Percentiles rank a stretch among this genome's conserved stretches.
Conservation (phyloP, 2,329 filamentous ascomycete genomes). For the Sporothrix mexicana region DNA sequence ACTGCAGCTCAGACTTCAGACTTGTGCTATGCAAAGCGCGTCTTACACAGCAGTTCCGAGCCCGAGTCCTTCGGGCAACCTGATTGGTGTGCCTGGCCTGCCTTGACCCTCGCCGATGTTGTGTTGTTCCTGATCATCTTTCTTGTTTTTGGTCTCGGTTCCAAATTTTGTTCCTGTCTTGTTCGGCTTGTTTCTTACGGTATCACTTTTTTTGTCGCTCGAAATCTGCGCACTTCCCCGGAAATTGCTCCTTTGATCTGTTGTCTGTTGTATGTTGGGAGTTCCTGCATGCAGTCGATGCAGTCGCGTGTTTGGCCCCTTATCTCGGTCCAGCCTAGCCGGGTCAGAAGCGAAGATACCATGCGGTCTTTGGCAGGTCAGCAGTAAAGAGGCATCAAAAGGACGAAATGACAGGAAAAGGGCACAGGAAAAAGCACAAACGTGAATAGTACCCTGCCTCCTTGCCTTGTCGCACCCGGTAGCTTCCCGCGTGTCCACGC, state of each 20-base stretch:
- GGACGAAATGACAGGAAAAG: too few species aligned
- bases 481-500: background rate
- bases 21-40: background rate
- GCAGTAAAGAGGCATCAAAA: too few species aligned
- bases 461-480: background rate
- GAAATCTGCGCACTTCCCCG: background rate
- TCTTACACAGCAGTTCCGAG: background rate
- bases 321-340: background rate
- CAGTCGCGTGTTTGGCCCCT: background rate
- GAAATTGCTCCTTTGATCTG: constrained; percentile 1
- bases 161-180: background rate
- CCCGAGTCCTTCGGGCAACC: too few species aligned
- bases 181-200: background rate
- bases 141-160: background rate
- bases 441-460: too few species aligned
- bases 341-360: background rate
- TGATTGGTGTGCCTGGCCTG: background rate
- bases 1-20: too few species aligned
- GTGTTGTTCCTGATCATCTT: too few species aligned
- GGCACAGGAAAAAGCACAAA: too few species aligned
- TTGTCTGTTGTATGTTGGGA: background rate
- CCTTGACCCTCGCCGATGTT: too few species aligned
- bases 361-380: constrained; percentile 19
- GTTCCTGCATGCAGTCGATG: background rate
- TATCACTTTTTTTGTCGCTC: background rate